A percentile compares a stretch with the other conserved stretches of the same genome.
Evolutionary conservation across 495 filamentous ascomycete genomes (phyloP).

Genomic region (Penicillium roqueforti): DNA sequence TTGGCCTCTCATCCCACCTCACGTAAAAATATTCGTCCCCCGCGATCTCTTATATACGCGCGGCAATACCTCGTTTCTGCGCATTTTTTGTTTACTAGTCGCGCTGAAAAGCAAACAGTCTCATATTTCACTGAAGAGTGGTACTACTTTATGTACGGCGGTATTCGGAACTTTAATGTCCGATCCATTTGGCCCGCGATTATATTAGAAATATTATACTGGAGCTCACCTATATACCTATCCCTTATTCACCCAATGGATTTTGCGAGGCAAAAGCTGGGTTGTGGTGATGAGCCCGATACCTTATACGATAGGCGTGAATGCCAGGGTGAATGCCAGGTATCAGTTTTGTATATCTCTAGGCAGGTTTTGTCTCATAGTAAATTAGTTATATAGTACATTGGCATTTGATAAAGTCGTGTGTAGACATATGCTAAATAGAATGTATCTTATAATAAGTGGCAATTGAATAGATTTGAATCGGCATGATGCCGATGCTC

Average conservation of each 20-base stretch:
- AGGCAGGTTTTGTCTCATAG: background rate
- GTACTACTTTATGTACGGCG: background rate
- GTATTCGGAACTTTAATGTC: too few species aligned
- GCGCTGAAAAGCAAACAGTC: background rate
- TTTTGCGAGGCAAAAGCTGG: too few species aligned
- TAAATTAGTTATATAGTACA: background rate
- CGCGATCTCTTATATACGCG: background rate
- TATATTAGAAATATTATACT: too few species aligned
- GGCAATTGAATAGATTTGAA: constrained; percentile 9
- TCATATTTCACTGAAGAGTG: background rate
- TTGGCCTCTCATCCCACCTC: background rate
- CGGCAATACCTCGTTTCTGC: background rate
- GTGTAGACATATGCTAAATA: background rate
- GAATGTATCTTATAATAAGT: background rate
- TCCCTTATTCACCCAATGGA: too few species aligned
- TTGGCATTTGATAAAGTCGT: background rate
- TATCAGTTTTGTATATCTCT: too few species aligned
- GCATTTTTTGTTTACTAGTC: background rate
- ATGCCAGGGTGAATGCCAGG: too few species aligned
- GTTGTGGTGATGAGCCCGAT: too few species aligned
- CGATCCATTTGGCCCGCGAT: too few species aligned
- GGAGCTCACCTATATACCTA: too few species aligned
- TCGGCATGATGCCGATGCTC: constrained; percentile 31
- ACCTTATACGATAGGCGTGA: too few species aligned
- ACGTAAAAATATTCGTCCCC: background rate